Base-by-base conservation (phyloP, 306 rosid species). In the Coriaria nepalensis region DNA sequence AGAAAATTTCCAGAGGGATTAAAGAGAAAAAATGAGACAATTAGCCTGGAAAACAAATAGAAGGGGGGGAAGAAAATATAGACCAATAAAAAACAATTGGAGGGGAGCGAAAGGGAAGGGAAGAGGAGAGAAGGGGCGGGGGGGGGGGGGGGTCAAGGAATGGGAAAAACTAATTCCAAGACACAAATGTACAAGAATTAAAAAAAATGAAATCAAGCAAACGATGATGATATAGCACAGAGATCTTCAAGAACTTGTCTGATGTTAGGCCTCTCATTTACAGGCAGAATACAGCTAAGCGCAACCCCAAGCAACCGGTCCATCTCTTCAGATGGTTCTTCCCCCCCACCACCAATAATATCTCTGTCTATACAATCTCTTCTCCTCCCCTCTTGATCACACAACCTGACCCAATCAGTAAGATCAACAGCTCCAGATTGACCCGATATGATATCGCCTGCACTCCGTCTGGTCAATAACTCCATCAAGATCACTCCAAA, bases 201-300 rank as follows among this genome's bases (percentile, higher is more conserved):
- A 90, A 73, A 61, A 68, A 13, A 20, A 20, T 20, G 1, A 20
- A 20, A 20, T 20, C 29, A 20, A 20, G 29, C 29, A 20, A 3
- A 20, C 3, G 29, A 20, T 20, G 29, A 20, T 20, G 80, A 73
- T 66, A 84, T 57, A 34, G 95, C 76, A 77, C 77, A 78, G 52
- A 90, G 81, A 68, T 80, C 82, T 51, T 84, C 97, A 32, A 77
- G 73, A 62, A 90, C 86, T 72, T 79, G 97, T 81, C 97, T 84
- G 86, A 90, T 79, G 86, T 84, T 81, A 73, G 97, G 97, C 90
- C 97, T 90, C 71, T 90, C 97, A 81, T 84, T 69, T 81, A 84
- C 97, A 62, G 95, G 87, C 62, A 73, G 95, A 73, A 90, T 90
- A 78, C 97, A 90, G 84, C 77, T 67, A 55, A 84, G 82, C 35